Conservation (phyloP, 139 green algal genomes). For the Chlorella sp. region DNA sequence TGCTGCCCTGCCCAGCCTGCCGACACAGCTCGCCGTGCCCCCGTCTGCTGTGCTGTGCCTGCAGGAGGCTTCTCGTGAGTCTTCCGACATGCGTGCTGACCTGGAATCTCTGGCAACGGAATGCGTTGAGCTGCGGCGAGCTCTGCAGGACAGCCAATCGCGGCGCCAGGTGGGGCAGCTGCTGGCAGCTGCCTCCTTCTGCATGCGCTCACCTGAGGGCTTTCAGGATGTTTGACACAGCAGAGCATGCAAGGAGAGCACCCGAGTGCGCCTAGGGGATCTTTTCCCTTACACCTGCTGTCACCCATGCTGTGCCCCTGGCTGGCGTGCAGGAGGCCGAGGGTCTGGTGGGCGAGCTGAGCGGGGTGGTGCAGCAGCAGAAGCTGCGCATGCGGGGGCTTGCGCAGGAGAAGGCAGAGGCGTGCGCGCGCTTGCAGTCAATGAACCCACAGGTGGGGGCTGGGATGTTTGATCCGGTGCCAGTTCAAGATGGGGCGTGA, state of each 20-base stretch:
- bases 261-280: too few species aligned
- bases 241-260: background rate
- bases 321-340: constrained; percentile 40
- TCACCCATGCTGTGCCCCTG: too few species aligned
- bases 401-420: constrained; percentile 39
- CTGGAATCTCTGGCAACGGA: constrained; percentile 30
- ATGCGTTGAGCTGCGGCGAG: constrained; percentile 29
- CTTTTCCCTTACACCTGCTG: background rate
- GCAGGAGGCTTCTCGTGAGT: constrained; percentile 35
- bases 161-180: background rate
- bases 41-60: background rate
- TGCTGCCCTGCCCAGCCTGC: too few species aligned
- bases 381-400: constrained; percentile 45
- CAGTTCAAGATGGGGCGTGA: too few species aligned
- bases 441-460: constrained; percentile 39
- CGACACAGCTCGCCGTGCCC: too few species aligned
- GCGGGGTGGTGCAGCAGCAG: constrained; percentile 50
- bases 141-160: constrained; percentile 9
- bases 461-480: background rate
- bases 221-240: too few species aligned
- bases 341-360: constrained; percentile 38
- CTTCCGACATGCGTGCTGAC: constrained; percentile 24
- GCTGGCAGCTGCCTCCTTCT: background rate
- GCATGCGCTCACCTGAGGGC: background rate
- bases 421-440: constrained; percentile 29